Evolutionary conservation across 148 eudicot genomes (phyloP).

Genomic region (Rhododendron williamsianum): DNA sequence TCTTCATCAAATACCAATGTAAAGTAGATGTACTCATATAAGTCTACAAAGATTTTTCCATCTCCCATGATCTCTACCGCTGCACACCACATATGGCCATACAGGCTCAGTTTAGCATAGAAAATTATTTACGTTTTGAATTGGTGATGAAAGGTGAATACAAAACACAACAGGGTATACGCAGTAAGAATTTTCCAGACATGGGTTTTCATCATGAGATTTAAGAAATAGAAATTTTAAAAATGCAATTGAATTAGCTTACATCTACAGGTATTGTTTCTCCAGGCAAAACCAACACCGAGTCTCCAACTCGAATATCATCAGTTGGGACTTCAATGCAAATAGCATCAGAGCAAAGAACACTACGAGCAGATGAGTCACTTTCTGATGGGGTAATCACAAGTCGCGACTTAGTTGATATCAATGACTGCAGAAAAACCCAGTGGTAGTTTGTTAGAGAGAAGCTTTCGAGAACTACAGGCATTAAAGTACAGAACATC

Average conservation of each 20-base stretch:
- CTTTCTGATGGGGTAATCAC: constrained; percentile 72
- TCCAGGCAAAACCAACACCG: constrained; percentile 87
- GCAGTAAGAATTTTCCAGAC: not conserved
- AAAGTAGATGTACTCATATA: not conserved
- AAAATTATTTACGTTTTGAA: not conserved
- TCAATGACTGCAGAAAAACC: constrained; percentile 57
- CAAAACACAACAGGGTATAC: not conserved
- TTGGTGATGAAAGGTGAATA: not conserved
- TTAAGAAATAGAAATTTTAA: not conserved
- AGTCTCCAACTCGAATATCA: constrained; percentile 79
- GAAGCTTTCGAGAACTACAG: not conserved
- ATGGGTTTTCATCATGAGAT: not conserved
- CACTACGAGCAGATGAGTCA: constrained; percentile 36
- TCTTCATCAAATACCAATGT: not conserved
- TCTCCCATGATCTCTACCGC: not conserved
- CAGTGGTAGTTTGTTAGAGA: constrained; percentile 17
- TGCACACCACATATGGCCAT: not conserved
- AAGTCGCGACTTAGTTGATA: constrained; percentile 83
- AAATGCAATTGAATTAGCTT: constrained; percentile 24
- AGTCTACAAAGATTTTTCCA: not conserved
- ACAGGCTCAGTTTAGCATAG: not conserved
- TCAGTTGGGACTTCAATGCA: constrained; percentile 87
- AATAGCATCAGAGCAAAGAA: constrained; percentile 75
- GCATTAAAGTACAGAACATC: not conserved
- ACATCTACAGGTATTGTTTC: constrained; percentile 95